Evolutionary conservation across 2,329 filamentous ascomycete species (phyloP), one percentile per base, ranked within the genome.

Genomic region (Colletotrichum limetticola): DNA sequence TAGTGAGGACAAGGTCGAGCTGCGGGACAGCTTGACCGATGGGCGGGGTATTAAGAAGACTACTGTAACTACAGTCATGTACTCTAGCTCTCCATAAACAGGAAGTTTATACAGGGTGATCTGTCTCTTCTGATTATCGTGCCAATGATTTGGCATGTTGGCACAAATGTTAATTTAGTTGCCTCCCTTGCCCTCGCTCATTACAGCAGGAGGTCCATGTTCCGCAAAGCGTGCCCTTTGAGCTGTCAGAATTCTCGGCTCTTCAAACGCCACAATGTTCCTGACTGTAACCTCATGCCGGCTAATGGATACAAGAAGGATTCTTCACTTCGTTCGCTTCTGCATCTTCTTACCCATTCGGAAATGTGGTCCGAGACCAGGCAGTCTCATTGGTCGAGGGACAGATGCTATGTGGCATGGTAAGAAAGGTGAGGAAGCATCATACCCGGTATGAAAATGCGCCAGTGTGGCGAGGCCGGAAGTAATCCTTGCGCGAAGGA

Each of bases 11-110:
- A 68, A 68, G 46, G 14, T 65, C 5, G 7, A n/a, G 49, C 35
- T 64, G 19, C 66, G 32, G 12, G 35, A 26, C 14, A 37, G 26
- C 56, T 66, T n/a, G 66, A n/a, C 19, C 22, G 68, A 37, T 22
- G 56, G n/a, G 11, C 35, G 26, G 9, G 74, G 79, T 1, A 80
- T 80, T 4, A 80, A 76, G 9, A 80, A 80, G 68, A 80, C 79
- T 2, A 79, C 74, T 12, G 74, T 76, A n/a, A 80, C 77, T 1
- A 80, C 78, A 1, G 69, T 80, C 2, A 67, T 79, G 19, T 65
- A 28, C 22, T 66, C 71, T 1, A n/a, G 60, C 5, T 19, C 24
- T 32, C 64, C 19, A 9, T 14, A 26, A 28, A 35, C 4, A 35
- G 32, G 0, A 35, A 35, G 12, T 35, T 35, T 4, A 5, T 19